Conservation (phyloP, 2,329 filamentous ascomycete genomes). For the Biscogniauxia mediterranea region DNA sequence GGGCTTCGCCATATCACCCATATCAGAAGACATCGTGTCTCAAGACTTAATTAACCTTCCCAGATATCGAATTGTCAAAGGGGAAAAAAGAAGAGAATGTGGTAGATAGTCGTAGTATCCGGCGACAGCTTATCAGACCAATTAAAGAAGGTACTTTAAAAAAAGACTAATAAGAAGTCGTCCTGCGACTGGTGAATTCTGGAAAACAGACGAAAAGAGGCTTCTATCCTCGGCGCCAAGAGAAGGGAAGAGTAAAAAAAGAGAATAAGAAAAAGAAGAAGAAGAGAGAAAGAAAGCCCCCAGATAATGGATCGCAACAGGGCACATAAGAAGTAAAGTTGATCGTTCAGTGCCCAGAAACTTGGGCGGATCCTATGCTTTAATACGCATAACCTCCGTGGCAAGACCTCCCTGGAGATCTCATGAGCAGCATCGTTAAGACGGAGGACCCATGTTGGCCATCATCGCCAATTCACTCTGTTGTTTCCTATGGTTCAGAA, state of each 20-base stretch:
- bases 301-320: slow-evolving; percentile 15
- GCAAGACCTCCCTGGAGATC: slow-evolving; percentile 23
- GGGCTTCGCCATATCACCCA: slow-evolving; percentile 33
- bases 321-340: slow-evolving; percentile 17
- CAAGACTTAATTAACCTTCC: slow-evolving; percentile 6
- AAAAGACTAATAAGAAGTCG: slow-evolving; percentile 31
- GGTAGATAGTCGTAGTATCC: slow-evolving; percentile 21
- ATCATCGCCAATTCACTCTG: slow-evolving; percentile 9
- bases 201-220: slow-evolving; percentile 26
- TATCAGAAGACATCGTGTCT: slow-evolving; percentile 13
- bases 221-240: slow-evolving; percentile 21
- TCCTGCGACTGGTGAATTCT: slow-evolving; percentile 36
- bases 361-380: slow-evolving; percentile 1
- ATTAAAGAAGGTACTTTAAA: slow-evolving; percentile 13
- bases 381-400: background rate
- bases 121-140: slow-evolving; percentile 22
- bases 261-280: slow-evolving; percentile 21
- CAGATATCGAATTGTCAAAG: slow-evolving; percentile 11
- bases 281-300: slow-evolving; percentile 23
- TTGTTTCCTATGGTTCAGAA: slow-evolving; percentile 7
- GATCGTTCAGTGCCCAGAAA: slow-evolving; percentile 20
- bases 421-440: slow-evolving; percentile 12
- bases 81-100: slow-evolving; percentile 14
- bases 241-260: slow-evolving; percentile 23
- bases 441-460: slow-evolving; percentile 16